A percentile compares a stretch with the other conserved stretches of the same genome.
phyloP scores from a whole-genome alignment of 73 alveolate species.

The Breviolum minutum region DNA sequence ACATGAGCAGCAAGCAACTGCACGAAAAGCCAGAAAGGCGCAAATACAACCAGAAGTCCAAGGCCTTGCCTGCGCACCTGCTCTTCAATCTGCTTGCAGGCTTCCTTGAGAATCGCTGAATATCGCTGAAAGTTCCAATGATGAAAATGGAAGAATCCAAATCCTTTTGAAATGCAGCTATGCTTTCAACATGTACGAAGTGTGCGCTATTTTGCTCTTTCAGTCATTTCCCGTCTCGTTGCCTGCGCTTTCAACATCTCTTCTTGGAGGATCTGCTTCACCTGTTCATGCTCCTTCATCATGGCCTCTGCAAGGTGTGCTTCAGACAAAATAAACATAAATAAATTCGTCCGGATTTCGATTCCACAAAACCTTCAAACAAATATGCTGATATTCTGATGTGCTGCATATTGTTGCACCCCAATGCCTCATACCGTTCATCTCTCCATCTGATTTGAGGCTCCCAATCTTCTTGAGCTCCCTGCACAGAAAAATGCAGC shows the following conservation, averaged over 20 bases:
- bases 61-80: slow-evolving; percentile 78
- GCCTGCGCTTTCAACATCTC: slow-evolving; percentile 88
- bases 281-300: slow-evolving; percentile 89
- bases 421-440: slow-evolving; percentile 58
- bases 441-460: slow-evolving; percentile 92
- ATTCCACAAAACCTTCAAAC: too few relatives aligned
- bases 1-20: background rate
- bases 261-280: slow-evolving; percentile 68
- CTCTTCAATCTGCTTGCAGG: slow-evolving; percentile 86
- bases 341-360: too few relatives aligned
- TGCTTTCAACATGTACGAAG: background rate
- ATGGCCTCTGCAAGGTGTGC: slow-evolving; percentile 32
- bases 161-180: background rate
- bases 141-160: background rate
- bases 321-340: too few relatives aligned
- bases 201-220: background rate
- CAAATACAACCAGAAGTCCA: background rate
- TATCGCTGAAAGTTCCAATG: background rate
- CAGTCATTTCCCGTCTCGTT: background rate
- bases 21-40: background rate
- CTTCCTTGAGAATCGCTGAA: slow-evolving; percentile 6
- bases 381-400: too few relatives aligned
- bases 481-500: background rate
- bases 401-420: too few relatives aligned
- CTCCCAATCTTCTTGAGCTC: slow-evolving; percentile 85